Percentiles rank a stretch among this genome's conserved stretches.
phyloP scores from a whole-genome alignment of 345 rosid genomes.

The Hirschfeldia incana region DNA sequence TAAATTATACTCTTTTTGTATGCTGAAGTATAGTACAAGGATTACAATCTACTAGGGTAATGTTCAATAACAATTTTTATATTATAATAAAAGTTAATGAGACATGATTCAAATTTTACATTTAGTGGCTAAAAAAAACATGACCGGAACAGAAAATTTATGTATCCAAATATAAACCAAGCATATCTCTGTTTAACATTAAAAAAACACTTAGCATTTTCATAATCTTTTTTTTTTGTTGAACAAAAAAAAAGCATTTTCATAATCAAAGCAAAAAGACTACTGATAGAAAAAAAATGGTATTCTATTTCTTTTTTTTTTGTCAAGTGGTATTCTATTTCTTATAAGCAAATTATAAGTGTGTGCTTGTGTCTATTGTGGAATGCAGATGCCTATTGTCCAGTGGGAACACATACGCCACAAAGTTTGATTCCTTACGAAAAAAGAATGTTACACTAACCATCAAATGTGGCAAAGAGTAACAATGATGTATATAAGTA shows the following conservation, averaged over 20 bases:
- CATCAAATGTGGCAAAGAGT: conserved; percentile 26
- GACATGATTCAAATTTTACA: background rate
- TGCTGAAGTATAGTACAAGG: conserved; percentile 7
- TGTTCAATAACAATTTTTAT: background rate
- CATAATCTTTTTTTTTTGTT: background rate
- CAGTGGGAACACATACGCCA: conserved; percentile 18
- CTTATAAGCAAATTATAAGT: background rate
- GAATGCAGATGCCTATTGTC: background rate
- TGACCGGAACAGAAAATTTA: background rate
- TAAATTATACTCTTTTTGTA: conserved; percentile 21
- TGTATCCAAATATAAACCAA: background rate
- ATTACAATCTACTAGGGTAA: background rate
- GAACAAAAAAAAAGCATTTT: background rate
- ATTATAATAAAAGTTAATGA: background rate
- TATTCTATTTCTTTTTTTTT: background rate
- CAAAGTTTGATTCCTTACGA: conserved; percentile 17
- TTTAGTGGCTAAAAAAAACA: background rate
- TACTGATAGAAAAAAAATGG: background rate
- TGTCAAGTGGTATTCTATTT: background rate
- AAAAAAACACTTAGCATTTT: background rate
- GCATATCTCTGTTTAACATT: background rate
- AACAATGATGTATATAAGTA: background rate
- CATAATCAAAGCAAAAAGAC: background rate
- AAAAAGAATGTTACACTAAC: conserved; percentile 21
- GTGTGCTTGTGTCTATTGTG: background rate